Conservation (phyloP, 129 eudicot genomes). For the Saposhnikovia divaricata region DNA sequence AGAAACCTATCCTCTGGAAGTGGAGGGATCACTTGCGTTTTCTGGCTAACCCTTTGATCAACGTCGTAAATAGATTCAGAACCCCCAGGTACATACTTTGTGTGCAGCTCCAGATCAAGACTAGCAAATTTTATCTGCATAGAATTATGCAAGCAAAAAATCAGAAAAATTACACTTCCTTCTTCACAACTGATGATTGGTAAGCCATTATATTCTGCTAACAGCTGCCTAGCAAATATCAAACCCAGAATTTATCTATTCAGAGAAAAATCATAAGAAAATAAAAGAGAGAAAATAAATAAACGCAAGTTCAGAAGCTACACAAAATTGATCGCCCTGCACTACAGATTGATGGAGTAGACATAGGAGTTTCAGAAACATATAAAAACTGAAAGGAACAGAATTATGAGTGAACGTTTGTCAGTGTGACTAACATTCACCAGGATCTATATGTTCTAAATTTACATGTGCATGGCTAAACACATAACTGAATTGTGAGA, state of each 20-base stretch:
- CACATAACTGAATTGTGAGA: neutral
- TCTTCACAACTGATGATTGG: neutral
- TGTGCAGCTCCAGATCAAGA: constrained; percentile 82
- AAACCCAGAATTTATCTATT: neutral
- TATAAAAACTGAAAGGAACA: neutral
- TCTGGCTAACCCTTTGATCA: constrained; percentile 64
- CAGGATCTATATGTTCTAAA: neutral
- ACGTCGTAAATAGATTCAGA: constrained; percentile 83
- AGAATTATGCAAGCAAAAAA: neutral
- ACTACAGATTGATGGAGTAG: neutral
- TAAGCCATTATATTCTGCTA: neutral
- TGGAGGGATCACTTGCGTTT: constrained; percentile 76
- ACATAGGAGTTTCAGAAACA: neutral
- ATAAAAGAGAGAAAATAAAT: neutral
- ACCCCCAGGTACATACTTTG: constrained; percentile 67
- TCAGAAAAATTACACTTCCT: neutral
- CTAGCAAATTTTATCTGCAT: constrained; percentile 67
- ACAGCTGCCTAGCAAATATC: neutral
- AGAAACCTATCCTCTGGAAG: constrained; percentile 88
- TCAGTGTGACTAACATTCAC: neutral
- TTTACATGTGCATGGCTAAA: neutral
- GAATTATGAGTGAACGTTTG: neutral
- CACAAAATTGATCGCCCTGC: neutral
- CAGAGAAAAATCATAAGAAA: neutral
- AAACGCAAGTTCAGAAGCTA: neutral